A percentile compares a stretch with the other conserved stretches of the same genome.
These are phyloP conservation scores for Ulvella scutata DNA, from an alignment of 139 green algal genomes.

Conservation along the genomic window DNA sequence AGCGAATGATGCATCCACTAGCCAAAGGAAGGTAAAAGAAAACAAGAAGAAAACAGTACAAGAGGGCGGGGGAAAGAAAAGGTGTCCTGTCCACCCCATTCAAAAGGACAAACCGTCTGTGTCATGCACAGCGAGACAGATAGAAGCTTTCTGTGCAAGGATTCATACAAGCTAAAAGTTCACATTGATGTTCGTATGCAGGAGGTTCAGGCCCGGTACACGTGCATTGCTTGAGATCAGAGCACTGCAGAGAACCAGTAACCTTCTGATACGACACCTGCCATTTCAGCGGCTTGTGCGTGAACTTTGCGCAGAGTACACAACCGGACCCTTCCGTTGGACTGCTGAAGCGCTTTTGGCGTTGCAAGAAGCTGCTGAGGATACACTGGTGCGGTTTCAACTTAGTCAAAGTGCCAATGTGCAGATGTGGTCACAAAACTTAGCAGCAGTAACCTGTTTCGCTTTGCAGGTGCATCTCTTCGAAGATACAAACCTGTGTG, in stretches of 20 bases:
- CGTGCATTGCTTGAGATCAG: background rate
- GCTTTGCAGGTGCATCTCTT: constrained; percentile 60
- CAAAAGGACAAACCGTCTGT: background rate
- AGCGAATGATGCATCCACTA: background rate
- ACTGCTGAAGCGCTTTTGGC: constrained; percentile 82
- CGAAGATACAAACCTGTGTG: constrained; percentile 88
- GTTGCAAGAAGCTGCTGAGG: constrained; percentile 57
- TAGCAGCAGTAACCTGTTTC: background rate
- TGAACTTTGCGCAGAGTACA: constrained; percentile 83
- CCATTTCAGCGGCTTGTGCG: constrained; percentile 21
- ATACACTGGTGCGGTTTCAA: background rate
- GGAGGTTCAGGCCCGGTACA: background rate
- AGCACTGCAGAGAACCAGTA: background rate
- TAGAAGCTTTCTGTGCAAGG: background rate
- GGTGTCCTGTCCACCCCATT: background rate
- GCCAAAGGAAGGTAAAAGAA: background rate
- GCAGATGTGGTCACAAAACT: background rate
- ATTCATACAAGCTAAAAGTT: background rate
- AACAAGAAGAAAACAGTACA: background rate
- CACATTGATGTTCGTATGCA: too few relatives aligned
- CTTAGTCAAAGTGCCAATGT: background rate
- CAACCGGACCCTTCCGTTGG: constrained; percentile 85
- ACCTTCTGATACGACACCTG: background rate
- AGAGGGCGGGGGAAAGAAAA: background rate
- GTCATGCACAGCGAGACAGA: background rate